Percentiles rank a stretch among this genome's conserved stretches.
Evolutionary conservation across 106 monocot genomes (phyloP).

Genomic region (Acanthochlamys bracteata): DNA sequence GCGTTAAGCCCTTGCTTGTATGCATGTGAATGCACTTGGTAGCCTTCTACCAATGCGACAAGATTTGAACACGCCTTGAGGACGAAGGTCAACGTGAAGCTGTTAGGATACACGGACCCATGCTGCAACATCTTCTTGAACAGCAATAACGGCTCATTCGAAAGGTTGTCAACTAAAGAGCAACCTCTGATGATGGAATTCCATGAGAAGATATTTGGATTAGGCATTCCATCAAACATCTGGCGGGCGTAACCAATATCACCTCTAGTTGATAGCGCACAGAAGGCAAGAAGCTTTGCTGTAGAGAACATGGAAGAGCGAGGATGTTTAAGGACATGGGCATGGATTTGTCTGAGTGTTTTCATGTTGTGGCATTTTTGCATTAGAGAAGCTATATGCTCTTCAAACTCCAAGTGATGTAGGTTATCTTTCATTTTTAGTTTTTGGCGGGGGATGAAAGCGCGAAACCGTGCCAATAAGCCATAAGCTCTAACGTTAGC

Average conservation of each 20-base stretch:
- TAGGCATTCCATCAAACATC: conserved; percentile 59
- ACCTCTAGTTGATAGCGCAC: conserved; percentile 29
- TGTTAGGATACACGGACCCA: conserved; percentile 49
- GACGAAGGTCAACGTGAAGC: conserved; percentile 67
- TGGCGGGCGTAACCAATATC: conserved; percentile 54
- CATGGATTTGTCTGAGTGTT: conserved; percentile 66
- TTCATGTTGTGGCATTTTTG: conserved; percentile 53
- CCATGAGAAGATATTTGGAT: conserved; percentile 64
- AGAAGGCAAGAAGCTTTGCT: conserved; percentile 56
- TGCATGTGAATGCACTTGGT: conserved; percentile 60
- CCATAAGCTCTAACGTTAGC: no score
- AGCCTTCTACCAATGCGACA: conserved; percentile 40
- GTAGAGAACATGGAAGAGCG: conserved; percentile 23
- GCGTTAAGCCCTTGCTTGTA: conserved; percentile 46
- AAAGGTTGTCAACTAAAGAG: conserved; percentile 20
- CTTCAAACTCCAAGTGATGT: conserved; percentile 11
- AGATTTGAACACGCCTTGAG: conserved; percentile 57
- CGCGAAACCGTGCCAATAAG: no score
- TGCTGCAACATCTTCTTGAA: conserved; percentile 38
- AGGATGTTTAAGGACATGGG: conserved; percentile 35
- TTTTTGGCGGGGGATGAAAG: conserved; percentile 2
- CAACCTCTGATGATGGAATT: conserved; percentile 63
- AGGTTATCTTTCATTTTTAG: no score
- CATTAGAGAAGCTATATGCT: conserved; percentile 34
- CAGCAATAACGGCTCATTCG: conserved; percentile 43